Evolutionary conservation across 1,284 basidiomycete species (phyloP), one percentile per base, ranked within the genome.

Genomic region (Papiliotrema flavescens): DNA sequence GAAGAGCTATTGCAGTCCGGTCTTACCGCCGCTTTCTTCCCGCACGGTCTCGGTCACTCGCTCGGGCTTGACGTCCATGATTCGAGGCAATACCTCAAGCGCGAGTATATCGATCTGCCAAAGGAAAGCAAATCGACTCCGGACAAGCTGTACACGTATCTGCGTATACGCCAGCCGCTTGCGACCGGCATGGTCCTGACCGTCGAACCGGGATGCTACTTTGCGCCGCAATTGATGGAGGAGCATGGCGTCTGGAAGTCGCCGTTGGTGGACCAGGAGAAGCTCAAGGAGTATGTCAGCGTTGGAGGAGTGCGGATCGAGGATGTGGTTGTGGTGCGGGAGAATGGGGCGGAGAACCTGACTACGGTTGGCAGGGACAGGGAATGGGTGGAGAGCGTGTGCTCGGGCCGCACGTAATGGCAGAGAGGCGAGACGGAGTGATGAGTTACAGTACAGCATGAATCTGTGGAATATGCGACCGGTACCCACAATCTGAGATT

Each of bases 221-320:
- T 91, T 79, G 85, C 86, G 3, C 85, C 86, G 1, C 85, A 89
- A 63, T 80, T 91, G 22, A 79, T 94, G 37, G 81, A 83, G 2
- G 78, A 83, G n/a, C 80, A 87, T 43, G 71, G 69, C 4, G 71
- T 73, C 3, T 71, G 69, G 67, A 78, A 83, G 55, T 89, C 86
- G 7, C 80, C 80, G 54, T 83, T 85, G 62, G 84, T 95, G 59
- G 80, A 93, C 66, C 80, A 83, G 15, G 84, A 83, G 2, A 81
- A 87, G 13, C 79, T 95, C 55, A 82, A 82, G 70, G 78, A 77
- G 60, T 94, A 90, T 66, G 85, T 88, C 66, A 75, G 77, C 42
- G 86, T 94, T 22, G 92, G 91, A 17, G 92, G 91, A 0, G 88
- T 96, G 1, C 78, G 91, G 46, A 92, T 95, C 59, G 91, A 96